Evolutionary conservation across 164 flowering plant species (phyloP), one percentile per base, ranked within the genome.

Genomic region (Buxus sempervirens): DNA sequence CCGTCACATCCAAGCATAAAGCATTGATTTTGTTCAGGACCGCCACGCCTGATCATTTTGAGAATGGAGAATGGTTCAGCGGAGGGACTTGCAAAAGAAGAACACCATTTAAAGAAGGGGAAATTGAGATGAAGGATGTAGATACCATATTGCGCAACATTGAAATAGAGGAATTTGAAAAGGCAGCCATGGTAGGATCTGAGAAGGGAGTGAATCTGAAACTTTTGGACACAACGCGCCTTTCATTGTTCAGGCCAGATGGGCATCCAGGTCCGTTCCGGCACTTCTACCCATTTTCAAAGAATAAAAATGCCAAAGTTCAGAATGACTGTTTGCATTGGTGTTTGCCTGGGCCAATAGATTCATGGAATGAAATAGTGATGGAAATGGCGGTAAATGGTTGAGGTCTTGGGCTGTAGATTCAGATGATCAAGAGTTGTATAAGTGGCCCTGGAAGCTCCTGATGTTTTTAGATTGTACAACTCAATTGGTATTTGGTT

Each of bases 331-430:
- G 98, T 70, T 55, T 94, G 74, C 97, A 91, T 68, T 94, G 98
- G 98, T 91, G 98, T 76, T 70, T 91, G 69, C 97, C 98, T 0
- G 97, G 98, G 19, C 98, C 98, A 1, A 86, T 93, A 5, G 96
- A 93, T 63, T 69, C 82, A 38, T 90, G 90, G 97, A 91, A 89
- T 64, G 94, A 93, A 70, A 69, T 93, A 54, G 66, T 93, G 38
- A 81, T 91, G 90, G 66, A 72, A 24, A 58, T 66, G 60, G 62
- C 60, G 54, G 19, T 66, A 60, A 54, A 58, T 49, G 68, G 59
- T 57, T 70, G 63, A 70, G 21, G 32, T 14, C 13, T 22, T 56
- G 18, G 14, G n/a, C 25, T 38, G 9, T n/a, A n/a, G 10, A 15
- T 26, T n/a, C 5, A 2, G 18, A 45, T 45, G 51, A 45, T 45